Conservation (phyloP, 2,329 filamentous ascomycete species). For the Xenosphaeropsis pyriputrescens region DNA sequence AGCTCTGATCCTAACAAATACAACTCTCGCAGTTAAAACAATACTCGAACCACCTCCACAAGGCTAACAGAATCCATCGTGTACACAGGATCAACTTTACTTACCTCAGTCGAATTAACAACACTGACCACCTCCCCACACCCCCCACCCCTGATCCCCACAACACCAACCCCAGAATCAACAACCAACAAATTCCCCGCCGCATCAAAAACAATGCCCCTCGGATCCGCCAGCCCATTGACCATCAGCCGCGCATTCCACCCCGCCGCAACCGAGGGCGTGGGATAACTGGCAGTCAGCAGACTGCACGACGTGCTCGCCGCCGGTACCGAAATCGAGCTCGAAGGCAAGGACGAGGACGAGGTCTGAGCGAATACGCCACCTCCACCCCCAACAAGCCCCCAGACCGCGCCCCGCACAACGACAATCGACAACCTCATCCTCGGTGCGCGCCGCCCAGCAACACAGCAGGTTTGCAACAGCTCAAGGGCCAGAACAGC, state of each 20-base stretch:
- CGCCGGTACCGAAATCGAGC: background rate
- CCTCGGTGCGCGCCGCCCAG: too few relatives aligned
- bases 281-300: conserved; percentile 6
- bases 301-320: background rate
- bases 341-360: too few relatives aligned
- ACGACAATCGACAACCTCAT: too few relatives aligned
- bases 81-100: background rate
- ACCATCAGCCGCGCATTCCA: conserved; percentile 15
- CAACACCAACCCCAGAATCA: conserved; percentile 13
- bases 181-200: conserved; percentile 16
- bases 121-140: conserved; percentile 9
- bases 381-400: too few relatives aligned
- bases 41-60: too few relatives aligned
- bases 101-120: conserved; percentile 7
- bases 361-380: too few relatives aligned
- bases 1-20: background rate
- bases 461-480: too few relatives aligned
- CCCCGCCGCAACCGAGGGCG: conserved; percentile 11
- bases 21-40: too few relatives aligned
- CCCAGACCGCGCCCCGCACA: too few relatives aligned
- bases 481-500: too few relatives aligned
- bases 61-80: too few relatives aligned
- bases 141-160: conserved; percentile 9
- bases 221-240: conserved; percentile 9
- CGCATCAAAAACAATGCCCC: conserved; percentile 17